Conservation (phyloP, 1,139 yeast genomes). For the Diutina catenulata region DNA sequence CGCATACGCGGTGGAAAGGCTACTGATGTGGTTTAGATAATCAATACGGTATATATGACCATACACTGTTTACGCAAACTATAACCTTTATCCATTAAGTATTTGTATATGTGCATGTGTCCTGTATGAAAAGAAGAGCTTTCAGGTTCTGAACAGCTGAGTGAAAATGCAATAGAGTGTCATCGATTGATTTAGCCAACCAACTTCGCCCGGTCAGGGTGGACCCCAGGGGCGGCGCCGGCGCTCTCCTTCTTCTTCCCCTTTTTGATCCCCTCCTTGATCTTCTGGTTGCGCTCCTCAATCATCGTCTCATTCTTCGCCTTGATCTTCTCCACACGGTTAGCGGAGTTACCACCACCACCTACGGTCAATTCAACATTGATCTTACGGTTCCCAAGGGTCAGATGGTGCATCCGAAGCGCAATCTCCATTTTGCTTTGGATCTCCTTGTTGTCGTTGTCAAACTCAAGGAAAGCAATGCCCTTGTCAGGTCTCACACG, state of each 20-base stretch:
- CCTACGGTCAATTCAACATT: slow-evolving; percentile 96
- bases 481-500: slow-evolving; percentile 79
- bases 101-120: too few species aligned
- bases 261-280: slow-evolving; percentile 34
- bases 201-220: slow-evolving; percentile 1
- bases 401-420: slow-evolving; percentile 67
- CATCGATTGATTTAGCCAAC: too few species aligned
- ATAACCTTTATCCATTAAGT: too few species aligned
- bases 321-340: slow-evolving; percentile 58
- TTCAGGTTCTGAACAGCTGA: too few species aligned
- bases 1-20: too few species aligned
- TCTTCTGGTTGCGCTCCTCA: slow-evolving; percentile 48
- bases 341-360: slow-evolving; percentile 87
- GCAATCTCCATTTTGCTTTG: slow-evolving; percentile 77
- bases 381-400: slow-evolving; percentile 57
- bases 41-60: too few species aligned
- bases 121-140: too few species aligned
- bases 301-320: slow-evolving; percentile 66
- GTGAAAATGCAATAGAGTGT: too few species aligned
- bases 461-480: slow-evolving; percentile 86
- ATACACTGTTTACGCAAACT: too few species aligned
- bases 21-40: too few species aligned
- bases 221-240: slow-evolving; percentile 1
- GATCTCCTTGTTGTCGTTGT: slow-evolving; percentile 47
- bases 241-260: slow-evolving; percentile 22